phyloP scores from a whole-genome alignment of 1,139 yeast species.

The Sugiyamaella grinbergsii region DNA sequence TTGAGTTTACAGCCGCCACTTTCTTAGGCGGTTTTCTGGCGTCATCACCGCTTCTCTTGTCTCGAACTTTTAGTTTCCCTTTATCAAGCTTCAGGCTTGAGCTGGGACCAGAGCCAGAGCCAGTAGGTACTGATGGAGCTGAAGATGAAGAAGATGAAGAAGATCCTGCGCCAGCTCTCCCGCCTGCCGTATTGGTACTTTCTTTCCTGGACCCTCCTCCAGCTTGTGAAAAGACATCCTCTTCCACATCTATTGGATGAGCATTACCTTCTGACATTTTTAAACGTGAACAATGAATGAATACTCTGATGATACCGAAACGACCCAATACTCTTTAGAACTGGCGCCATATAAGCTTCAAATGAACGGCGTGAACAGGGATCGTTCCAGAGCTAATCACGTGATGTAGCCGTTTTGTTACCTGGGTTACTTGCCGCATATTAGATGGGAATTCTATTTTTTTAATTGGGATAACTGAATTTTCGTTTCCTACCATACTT shows the following conservation, averaged over 20 bases:
- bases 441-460: background rate
- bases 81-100: conserved; percentile 16
- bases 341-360: no score
- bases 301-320: no score
- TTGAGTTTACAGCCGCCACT: background rate
- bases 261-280: conserved; percentile 19
- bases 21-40: background rate
- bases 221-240: background rate
- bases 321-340: no score
- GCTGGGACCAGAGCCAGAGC: background rate
- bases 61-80: conserved; percentile 15
- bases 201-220: background rate
- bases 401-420: background rate
- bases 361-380: background rate
- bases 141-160: background rate
- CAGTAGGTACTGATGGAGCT: background rate
- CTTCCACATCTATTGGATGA: conserved; percentile 14
- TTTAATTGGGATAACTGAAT: no score
- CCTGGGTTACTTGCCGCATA: conserved; percentile 5
- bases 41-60: background rate
- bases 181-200: background rate
- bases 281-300: background rate
- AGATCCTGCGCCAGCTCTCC: background rate
- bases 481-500: background rate
- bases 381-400: background rate